Evolutionary conservation across 306 rosid genomes (phyloP), one percentile per base, ranked within the genome.

Genomic region (Bauhinia variegata): DNA sequence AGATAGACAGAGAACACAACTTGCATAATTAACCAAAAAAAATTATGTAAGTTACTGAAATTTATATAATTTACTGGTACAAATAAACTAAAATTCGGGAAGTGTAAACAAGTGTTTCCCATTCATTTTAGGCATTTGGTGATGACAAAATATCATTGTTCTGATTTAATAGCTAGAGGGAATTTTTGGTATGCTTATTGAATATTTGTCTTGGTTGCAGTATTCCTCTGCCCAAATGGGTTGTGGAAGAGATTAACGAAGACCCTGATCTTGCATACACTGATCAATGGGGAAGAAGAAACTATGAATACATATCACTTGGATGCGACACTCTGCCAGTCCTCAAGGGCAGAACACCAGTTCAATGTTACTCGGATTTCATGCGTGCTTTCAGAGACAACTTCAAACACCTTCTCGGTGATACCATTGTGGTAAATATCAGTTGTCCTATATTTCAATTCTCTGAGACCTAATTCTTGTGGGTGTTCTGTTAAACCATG

Each of bases 211-310:
- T 18, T 48, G 54, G 36, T 13, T 67, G 39, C 89, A 95, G 99
- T 10, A 95, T 95, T 82, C 99, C 99, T 33, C 65, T 95, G 68
- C 99, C 99, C n/a, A 88, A 82, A 64, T 95, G 99, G 99, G 99
- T 30, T 23, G 85, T 44, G 48, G 99, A 90, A 56, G 99, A 95
- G 78, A 80, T 86, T 18, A 71, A 88, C 2, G 80, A 78, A 18
- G 99, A 95, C 57, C 86, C 63, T 7, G 92, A 95, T 80, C 91
- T 95, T 64, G 96, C 92, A 17, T 95, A 88, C 53, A 90, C 96
- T 30, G 99, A 95, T 82, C 97, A 90, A 76, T 95, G 99, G 99
- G 97, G 99, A 34, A 85, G 83, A 68, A 86, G 97, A 77, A 95
- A 95, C 68, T 57, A 70, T 6, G 99, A 95, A 79, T 95, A 90